phyloP scores from a whole-genome alignment of 2,329 filamentous ascomycete species.

The Emericellopsis atlantica region DNA sequence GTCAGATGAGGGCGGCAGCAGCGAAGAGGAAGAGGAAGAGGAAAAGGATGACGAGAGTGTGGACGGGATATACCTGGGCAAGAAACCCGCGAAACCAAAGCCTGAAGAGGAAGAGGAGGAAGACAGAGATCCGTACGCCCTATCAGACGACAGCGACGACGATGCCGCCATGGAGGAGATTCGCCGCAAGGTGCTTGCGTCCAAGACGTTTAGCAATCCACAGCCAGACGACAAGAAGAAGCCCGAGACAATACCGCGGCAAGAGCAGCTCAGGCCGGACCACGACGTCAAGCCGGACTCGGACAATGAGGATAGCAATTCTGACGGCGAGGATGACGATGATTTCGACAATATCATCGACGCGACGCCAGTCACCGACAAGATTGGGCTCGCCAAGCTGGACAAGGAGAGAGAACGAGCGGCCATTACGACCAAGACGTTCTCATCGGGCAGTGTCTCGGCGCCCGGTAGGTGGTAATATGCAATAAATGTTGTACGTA shows the following conservation, averaged over 20 bases:
- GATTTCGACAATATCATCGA: constrained; percentile 90
- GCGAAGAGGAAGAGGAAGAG: constrained; percentile 27
- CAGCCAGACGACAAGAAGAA: constrained; percentile 35
- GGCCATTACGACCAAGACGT: constrained; percentile 34
- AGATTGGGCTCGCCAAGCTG: constrained; percentile 51
- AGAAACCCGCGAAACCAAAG: constrained; percentile 24
- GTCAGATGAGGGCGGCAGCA: constrained; percentile 40
- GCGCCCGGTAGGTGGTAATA: constrained; percentile 31
- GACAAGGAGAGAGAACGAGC: constrained; percentile 40
- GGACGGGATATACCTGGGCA: constrained; percentile 50
- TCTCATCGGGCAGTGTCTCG: constrained; percentile 33
- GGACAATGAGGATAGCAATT: constrained; percentile 44
- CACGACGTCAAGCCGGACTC: constrained; percentile 58
- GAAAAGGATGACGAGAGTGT: constrained; percentile 30
- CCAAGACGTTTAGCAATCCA: constrained; percentile 64
- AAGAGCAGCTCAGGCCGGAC: constrained; percentile 26
- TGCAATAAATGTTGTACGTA: constrained; percentile 2
- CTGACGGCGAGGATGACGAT: constrained; percentile 43
- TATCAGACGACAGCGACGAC: constrained; percentile 73
- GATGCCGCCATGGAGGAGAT: constrained; percentile 84
- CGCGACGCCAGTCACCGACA: constrained; percentile 79
- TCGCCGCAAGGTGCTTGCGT: constrained; percentile 76
- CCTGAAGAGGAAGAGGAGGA: constrained; percentile 30
- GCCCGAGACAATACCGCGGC: constrained; percentile 50
- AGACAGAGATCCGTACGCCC: constrained; percentile 51